A percentile compares a stretch with the other conserved stretches of the same genome.
phyloP scores from a whole-genome alignment of 768 basidiomycete species.

The Chalciporus chontae region DNA sequence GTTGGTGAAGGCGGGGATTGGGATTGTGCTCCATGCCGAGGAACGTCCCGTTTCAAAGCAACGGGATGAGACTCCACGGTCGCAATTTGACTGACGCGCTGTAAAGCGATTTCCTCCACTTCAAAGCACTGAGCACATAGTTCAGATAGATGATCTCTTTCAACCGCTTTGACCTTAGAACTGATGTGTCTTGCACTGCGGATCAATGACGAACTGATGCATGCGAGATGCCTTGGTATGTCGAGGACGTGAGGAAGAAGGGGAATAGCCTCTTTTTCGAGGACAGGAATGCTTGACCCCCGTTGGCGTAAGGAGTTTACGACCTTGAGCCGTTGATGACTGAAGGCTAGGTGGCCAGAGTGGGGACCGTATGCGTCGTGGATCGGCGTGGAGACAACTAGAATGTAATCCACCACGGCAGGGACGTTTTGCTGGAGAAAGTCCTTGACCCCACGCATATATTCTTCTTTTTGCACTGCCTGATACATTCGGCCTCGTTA shows the following conservation, averaged over 20 bases:
- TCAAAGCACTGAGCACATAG: constrained; percentile 62
- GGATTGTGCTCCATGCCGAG: not conserved
- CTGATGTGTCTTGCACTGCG: constrained; percentile 51
- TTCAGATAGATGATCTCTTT: constrained; percentile 43
- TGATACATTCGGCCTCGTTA: constrained; percentile 22
- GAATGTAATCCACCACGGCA: constrained; percentile 78
- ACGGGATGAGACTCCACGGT: constrained; percentile 11
- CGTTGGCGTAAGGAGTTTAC: constrained; percentile 58
- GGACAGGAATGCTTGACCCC: constrained; percentile 47
- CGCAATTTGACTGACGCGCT: constrained; percentile 62
- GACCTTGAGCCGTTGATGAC: constrained; percentile 51
- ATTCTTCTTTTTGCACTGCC: constrained; percentile 74
- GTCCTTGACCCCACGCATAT: constrained; percentile 72
- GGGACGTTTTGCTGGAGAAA: constrained; percentile 62
- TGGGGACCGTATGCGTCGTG: constrained; percentile 24
- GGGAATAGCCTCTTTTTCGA: constrained; percentile 71
- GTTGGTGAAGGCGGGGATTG: constrained; percentile 21
- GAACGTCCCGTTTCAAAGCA: constrained; percentile 15
- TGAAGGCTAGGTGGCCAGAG: constrained; percentile 31
- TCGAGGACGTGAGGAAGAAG: constrained; percentile 73
- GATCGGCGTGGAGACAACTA: constrained; percentile 60
- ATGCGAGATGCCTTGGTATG: constrained; percentile 72
- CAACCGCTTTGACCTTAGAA: constrained; percentile 30
- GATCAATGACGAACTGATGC: constrained; percentile 72
- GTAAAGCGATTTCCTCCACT: constrained; percentile 66